phyloP scores from a whole-genome alignment of 202 grass and related monocot species.

The Sporobolus alterniflorus region DNA sequence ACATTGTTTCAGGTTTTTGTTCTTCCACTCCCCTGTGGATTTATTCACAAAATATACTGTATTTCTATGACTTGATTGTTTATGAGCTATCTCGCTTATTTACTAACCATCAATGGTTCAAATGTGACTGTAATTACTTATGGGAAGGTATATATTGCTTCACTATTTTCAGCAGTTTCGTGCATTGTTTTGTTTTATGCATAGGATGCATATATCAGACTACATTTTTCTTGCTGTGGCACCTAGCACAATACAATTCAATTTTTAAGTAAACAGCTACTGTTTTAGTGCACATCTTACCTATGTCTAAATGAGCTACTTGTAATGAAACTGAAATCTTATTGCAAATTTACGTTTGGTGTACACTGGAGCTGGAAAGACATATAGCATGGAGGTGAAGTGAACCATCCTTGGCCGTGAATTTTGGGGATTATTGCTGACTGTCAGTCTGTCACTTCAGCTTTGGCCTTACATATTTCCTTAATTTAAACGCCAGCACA shows the following conservation, averaged over 20 bases:
- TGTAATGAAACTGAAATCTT: conserved; percentile 9
- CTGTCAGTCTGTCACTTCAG: conserved; percentile 1
- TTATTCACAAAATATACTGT: neutral
- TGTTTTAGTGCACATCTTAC: neutral
- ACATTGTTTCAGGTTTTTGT: conserved; percentile 74
- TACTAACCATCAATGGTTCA: conserved; percentile 52
- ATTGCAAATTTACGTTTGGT: conserved; percentile 40
- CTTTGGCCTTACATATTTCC: neutral
- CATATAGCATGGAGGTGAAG: conserved; percentile 90
- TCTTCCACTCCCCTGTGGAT: conserved; percentile 7
- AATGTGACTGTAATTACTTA: conserved; percentile 87
- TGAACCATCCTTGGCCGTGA: neutral
- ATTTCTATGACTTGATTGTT: conserved; percentile 9
- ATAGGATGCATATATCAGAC: neutral
- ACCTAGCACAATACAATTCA: neutral
- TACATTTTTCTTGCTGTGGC: neutral
- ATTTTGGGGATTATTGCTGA: conserved; percentile 24
- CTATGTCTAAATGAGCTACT: neutral
- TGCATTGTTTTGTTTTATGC: too few relatives aligned
- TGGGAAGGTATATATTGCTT: conserved; percentile 69
- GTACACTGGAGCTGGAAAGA: conserved; percentile 90
- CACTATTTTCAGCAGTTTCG: too few relatives aligned
- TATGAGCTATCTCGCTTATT: neutral
- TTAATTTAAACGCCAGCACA: conserved; percentile 35
- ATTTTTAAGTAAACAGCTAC: conserved; percentile 12